phyloP scores from a whole-genome alignment of 306 rosid genomes.

The Vicia faba region DNA sequence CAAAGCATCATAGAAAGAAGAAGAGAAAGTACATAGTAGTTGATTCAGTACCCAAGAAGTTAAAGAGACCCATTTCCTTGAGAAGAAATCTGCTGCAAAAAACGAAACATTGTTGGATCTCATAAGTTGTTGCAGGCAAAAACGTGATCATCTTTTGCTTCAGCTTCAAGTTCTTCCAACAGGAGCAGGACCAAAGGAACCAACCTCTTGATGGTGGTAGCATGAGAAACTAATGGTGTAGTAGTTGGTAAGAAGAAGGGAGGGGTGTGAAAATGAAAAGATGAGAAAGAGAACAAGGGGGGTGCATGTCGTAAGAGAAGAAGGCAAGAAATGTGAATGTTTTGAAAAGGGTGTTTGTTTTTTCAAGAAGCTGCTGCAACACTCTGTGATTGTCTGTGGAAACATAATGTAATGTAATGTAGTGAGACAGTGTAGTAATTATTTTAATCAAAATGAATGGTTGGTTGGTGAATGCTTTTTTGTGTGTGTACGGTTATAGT shows the following conservation, averaged over 20 bases:
- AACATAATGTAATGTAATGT: conserved; percentile 59
- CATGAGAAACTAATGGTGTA: neutral
- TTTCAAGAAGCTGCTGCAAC: conserved; percentile 25
- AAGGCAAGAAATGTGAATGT: conserved; percentile 30
- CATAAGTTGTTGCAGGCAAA: conserved; percentile 21
- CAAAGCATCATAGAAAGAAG: conserved; percentile 1
- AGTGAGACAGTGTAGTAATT: too few species aligned
- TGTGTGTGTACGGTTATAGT: conserved; percentile 51
- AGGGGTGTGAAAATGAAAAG: conserved; percentile 16
- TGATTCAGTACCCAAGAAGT: conserved; percentile 32
- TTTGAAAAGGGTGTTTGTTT: conserved; percentile 18
- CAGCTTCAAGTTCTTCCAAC: conserved; percentile 20
- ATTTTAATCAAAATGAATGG: conserved; percentile 34
- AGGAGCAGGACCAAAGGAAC: too few species aligned
- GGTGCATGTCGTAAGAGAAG: conserved; percentile 32
- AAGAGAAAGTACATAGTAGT: conserved; percentile 35
- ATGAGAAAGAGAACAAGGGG: neutral
- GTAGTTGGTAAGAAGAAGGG: neutral
- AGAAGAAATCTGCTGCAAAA: conserved; percentile 27
- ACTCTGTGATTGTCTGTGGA: conserved; percentile 40
- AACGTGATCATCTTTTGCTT: conserved; percentile 36
- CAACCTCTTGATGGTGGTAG: too few species aligned
- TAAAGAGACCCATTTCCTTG: conserved; percentile 33
- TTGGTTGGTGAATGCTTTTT: conserved; percentile 35
- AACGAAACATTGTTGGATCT: conserved; percentile 36